Conservation (phyloP, 2,329 filamentous ascomycete genomes). For the Fusarium annulatum region DNA sequence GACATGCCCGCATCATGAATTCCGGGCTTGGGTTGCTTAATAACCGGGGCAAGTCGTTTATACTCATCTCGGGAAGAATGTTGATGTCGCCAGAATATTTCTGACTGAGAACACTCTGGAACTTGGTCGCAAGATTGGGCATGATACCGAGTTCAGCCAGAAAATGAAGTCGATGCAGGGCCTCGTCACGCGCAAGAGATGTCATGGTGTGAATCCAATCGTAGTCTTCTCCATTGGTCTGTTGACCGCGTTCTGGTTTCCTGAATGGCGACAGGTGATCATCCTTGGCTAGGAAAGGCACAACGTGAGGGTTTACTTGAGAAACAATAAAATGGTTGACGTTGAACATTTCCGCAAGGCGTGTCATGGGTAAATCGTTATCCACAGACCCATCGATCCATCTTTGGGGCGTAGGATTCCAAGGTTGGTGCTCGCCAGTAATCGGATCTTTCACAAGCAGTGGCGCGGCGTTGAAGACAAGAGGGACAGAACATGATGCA, state of each 20-base stretch:
- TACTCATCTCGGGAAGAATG: slow-evolving; percentile 83
- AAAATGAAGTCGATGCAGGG: slow-evolving; percentile 82
- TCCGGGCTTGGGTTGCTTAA: slow-evolving; percentile 86
- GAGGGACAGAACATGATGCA: slow-evolving; percentile 92
- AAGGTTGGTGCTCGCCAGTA: slow-evolving; percentile 80
- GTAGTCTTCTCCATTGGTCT: slow-evolving; percentile 51
- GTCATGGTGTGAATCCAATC: slow-evolving; percentile 76
- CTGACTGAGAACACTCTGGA: slow-evolving; percentile 84
- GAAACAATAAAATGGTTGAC: slow-evolving; percentile 99
- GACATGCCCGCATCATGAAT: slow-evolving; percentile 84
- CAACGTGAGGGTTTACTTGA: slow-evolving; percentile 94
- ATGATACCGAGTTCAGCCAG: slow-evolving; percentile 84
- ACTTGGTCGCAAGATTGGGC: slow-evolving; percentile 81
- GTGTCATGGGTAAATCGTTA: slow-evolving; percentile 91
- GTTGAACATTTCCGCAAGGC: slow-evolving; percentile 94
- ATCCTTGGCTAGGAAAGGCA: slow-evolving; percentile 84
- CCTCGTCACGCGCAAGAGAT: slow-evolving; percentile 80
- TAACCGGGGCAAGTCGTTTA: slow-evolving; percentile 79
- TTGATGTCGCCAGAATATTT: slow-evolving; percentile 96
- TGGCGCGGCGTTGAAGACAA: slow-evolving; percentile 83
- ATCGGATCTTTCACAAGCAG: slow-evolving; percentile 86
- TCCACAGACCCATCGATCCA: slow-evolving; percentile 97
- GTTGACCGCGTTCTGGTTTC: slow-evolving; percentile 43
- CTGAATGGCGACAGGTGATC: slow-evolving; percentile 63
- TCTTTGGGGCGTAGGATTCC: slow-evolving; percentile 85